Evolutionary conservation across 108 stramenopile species (phyloP).

Genomic region (Cyclostephanos invisitatus): DNA sequence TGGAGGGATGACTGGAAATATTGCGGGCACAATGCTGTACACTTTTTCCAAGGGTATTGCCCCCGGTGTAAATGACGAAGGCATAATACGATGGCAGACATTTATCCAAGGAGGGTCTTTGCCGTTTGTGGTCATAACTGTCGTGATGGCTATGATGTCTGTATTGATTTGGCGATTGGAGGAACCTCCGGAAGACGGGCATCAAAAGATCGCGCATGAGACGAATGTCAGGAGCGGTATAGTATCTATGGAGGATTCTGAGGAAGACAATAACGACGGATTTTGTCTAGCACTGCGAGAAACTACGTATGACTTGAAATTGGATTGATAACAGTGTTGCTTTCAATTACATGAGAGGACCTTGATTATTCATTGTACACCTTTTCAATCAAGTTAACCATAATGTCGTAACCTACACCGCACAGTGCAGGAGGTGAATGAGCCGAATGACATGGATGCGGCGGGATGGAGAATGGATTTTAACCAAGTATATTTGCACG

Average conservation of each 20-base stretch:
- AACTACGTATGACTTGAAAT: constrained; percentile 33
- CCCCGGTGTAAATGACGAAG: neutral
- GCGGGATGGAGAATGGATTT: too few relatives aligned
- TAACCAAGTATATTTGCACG: too few relatives aligned
- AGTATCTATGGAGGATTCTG: constrained; percentile 17
- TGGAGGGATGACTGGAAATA: constrained; percentile 37
- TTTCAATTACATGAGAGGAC: neutral
- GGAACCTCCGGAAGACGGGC: constrained; percentile 10
- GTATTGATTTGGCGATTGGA: constrained; percentile 31
- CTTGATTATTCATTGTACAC: too few relatives aligned
- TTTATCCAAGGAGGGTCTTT: constrained; percentile 25
- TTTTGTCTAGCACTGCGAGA: constrained; percentile 33
- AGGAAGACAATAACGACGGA: constrained; percentile 8
- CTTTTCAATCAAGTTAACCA: too few relatives aligned
- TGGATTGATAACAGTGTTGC: constrained; percentile 13
- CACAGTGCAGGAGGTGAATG: too few relatives aligned
- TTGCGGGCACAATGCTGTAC: constrained; percentile 35
- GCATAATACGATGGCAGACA: neutral
- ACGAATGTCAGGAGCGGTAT: neutral
- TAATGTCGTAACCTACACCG: too few relatives aligned
- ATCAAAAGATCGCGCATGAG: constrained; percentile 2
- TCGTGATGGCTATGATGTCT: constrained; percentile 17
- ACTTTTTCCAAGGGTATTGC: constrained; percentile 22
- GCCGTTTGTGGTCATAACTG: constrained; percentile 19
- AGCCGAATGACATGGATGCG: too few relatives aligned